A percentile compares a stretch with the other conserved stretches of the same genome.
Evolutionary conservation across 352 stramenopile genomes (phyloP).

Genomic region (Phytophthora foliorum): DNA sequence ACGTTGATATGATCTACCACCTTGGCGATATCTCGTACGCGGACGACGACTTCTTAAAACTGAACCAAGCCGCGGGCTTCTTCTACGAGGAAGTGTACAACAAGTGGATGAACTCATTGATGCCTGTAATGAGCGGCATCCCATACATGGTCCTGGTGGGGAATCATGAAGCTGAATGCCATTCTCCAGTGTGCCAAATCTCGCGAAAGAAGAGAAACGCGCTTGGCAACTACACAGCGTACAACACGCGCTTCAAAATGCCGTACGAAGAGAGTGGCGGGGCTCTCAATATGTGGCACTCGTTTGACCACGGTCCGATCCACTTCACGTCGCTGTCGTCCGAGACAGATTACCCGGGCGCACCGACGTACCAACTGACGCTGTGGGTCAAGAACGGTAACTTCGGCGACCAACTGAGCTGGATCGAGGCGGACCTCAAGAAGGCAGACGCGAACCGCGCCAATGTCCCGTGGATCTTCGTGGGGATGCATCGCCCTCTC

Average conservation of each 20-base stretch:
- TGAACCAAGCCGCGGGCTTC: slow-evolving; percentile 56
- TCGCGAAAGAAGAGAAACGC: slow-evolving; percentile 57
- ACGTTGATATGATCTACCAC: slow-evolving; percentile 76
- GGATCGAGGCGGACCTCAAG: slow-evolving; percentile 66
- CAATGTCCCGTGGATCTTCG: slow-evolving; percentile 76
- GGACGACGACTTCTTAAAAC: slow-evolving; percentile 37
- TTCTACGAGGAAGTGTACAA: slow-evolving; percentile 92
- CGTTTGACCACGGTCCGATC: slow-evolving; percentile 84
- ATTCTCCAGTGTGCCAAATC: slow-evolving; percentile 69
- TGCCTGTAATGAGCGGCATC: slow-evolving; percentile 56
- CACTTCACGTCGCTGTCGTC: slow-evolving; percentile 89
- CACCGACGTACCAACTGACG: slow-evolving; percentile 48
- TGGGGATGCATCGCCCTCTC: slow-evolving; percentile 78
- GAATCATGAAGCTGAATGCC: slow-evolving; percentile 92
- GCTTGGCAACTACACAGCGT: slow-evolving; percentile 87
- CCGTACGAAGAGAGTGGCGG: slow-evolving; percentile 69
- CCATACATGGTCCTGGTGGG: slow-evolving; percentile 89
- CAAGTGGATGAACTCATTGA: slow-evolving; percentile 81
- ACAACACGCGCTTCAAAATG: slow-evolving; percentile 90
- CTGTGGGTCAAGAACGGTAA: slow-evolving; percentile 42
- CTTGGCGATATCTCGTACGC: slow-evolving; percentile 76
- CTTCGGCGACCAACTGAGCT: slow-evolving; percentile 64
- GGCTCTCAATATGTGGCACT: slow-evolving; percentile 90
- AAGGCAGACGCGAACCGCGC: slow-evolving; percentile 58
- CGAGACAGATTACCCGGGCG: slow-evolving; percentile 71